Evolutionary conservation across 768 basidiomycete genomes (phyloP).

Genomic region (Calvatia gigantea): DNA sequence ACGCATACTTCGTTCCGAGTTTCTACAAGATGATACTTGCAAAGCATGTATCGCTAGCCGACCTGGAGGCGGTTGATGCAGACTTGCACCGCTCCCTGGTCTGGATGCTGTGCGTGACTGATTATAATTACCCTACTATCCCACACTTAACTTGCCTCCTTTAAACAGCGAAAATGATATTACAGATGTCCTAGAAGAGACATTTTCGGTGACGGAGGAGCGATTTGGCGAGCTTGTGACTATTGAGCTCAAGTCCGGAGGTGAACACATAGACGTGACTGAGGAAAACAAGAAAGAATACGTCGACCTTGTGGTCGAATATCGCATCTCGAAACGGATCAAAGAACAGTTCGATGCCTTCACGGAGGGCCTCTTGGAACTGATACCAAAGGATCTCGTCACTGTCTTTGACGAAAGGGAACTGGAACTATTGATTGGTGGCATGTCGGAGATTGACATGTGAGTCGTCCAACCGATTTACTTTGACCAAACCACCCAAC

Average conservation of each 20-base stretch:
- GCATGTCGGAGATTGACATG: constrained; percentile 92
- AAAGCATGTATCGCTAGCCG: constrained; percentile 55
- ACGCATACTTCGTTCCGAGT: constrained; percentile 75
- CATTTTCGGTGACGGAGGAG: constrained; percentile 68
- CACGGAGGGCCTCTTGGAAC: constrained; percentile 80
- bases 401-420: constrained; percentile 91
- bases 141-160: not conserved
- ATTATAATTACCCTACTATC: not conserved
- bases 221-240: constrained; percentile 71
- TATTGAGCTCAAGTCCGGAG: constrained; percentile 62
- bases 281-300: constrained; percentile 79
- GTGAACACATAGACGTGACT: constrained; percentile 59
- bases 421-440: constrained; percentile 85
- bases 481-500: constrained; percentile 4
- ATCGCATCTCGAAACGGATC: constrained; percentile 79
- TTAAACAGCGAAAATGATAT: constrained; percentile 68
- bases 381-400: constrained; percentile 80
- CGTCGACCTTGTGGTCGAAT: constrained; percentile 73
- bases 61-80: constrained; percentile 68
- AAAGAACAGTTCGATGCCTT: constrained; percentile 84
- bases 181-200: constrained; percentile 70
- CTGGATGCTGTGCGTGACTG: constrained; percentile 65
- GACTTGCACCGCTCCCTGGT: constrained; percentile 65
- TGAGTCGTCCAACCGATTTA: constrained; percentile 27
- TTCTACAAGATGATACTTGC: constrained; percentile 78